phyloP scores from a whole-genome alignment of 2,329 filamentous ascomycete species.

The Domatiomyces globalis region DNA sequence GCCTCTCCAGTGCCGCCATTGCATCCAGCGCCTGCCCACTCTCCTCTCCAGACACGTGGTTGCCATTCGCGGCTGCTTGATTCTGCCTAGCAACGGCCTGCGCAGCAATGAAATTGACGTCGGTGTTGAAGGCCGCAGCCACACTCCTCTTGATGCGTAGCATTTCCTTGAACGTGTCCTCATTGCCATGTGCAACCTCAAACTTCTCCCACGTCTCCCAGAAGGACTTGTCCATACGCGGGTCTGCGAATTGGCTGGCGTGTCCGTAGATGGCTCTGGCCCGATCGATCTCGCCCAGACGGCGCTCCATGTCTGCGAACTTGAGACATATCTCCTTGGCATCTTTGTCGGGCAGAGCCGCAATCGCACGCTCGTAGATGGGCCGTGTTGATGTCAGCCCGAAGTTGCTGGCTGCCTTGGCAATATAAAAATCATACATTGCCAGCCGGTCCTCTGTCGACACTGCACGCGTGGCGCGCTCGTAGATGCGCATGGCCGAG shows the following conservation, averaged over 20 bases:
- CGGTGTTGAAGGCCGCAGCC: slow-evolving; percentile 95
- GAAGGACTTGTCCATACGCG: slow-evolving; percentile 73
- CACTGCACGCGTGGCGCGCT: slow-evolving; percentile 86
- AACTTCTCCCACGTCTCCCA: slow-evolving; percentile 97
- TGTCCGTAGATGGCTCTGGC: slow-evolving; percentile 93
- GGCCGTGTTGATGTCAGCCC: slow-evolving; percentile 84
- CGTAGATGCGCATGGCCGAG: slow-evolving; percentile 98
- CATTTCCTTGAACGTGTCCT: slow-evolving; percentile 99
- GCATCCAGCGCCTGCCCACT: slow-evolving; percentile 45
- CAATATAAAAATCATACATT: slow-evolving; percentile 99
- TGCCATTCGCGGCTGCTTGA: slow-evolving; percentile 27
- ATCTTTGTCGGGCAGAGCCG: slow-evolving; percentile 80
- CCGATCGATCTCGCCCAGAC: slow-evolving; percentile 84
- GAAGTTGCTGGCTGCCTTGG: slow-evolving; percentile 95
- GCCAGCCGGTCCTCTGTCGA: slow-evolving; percentile 87
- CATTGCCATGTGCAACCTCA: slow-evolving; percentile 94
- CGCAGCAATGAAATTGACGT: slow-evolving; percentile 95
- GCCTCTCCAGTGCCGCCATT: slow-evolving; percentile 77
- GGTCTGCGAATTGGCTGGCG: slow-evolving; percentile 93
- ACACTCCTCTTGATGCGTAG: slow-evolving; percentile 92
- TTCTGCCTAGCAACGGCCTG: slow-evolving; percentile 79
- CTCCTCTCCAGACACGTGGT: slow-evolving; percentile 31
- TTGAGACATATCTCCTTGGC: slow-evolving; percentile 98
- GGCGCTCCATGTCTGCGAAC: slow-evolving; percentile 91
- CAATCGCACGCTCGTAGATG: slow-evolving; percentile 93